Evolutionary conservation across 2,329 filamentous ascomycete species (phyloP), one percentile per base, ranked within the genome.

Genomic region (Elsinoe batatas): DNA sequence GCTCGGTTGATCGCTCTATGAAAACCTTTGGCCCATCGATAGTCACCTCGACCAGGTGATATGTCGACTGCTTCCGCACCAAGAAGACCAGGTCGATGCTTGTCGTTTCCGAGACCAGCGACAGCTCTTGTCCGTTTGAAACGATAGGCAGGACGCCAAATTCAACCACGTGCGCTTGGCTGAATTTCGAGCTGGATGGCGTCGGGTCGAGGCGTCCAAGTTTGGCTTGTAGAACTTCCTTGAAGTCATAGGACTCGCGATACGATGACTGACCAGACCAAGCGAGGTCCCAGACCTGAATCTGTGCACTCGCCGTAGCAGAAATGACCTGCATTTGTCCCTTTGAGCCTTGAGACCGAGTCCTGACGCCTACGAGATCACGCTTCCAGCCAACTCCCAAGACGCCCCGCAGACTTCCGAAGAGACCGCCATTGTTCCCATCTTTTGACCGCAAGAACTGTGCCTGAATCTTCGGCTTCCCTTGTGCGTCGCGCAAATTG

Each of bases 281-380:
- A 64, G 91, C 89, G 42, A 96, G 78, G 65, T 86, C 87, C 93
- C 93, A 98, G 6, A 85, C 79, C 63, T 94, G 85, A 22, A 98
- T 73, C 57, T 84, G 80, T 26, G 87, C 91, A 63, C 85, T 85
- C 54, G 82, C 79, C 1, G 90, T 93, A 12, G 85, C 82, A 36
- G 91, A 83, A 46, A 95, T 80, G 33, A 95, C 78, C 62, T 91
- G 88, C 66, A 91, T 84, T 69, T 96, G 90, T 20, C 90, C 91
- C 60, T 89, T 83, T 57, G 83, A 81, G 36, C 79, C 76, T 8
- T 85, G 83, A 53, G 80, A 77, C 42, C 88, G 87, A 22, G 89
- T 83, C 62, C 84, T 82, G 36, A 95, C 84, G 30, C 91, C 88
- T 43, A 84, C 85, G 61, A 96, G 80, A 57, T 93, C 87, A 62